These are phyloP conservation scores for Wickerhamiella allomyrinae DNA, from an alignment of 805 yeast genomes.

Conservation along the genomic window DNA sequence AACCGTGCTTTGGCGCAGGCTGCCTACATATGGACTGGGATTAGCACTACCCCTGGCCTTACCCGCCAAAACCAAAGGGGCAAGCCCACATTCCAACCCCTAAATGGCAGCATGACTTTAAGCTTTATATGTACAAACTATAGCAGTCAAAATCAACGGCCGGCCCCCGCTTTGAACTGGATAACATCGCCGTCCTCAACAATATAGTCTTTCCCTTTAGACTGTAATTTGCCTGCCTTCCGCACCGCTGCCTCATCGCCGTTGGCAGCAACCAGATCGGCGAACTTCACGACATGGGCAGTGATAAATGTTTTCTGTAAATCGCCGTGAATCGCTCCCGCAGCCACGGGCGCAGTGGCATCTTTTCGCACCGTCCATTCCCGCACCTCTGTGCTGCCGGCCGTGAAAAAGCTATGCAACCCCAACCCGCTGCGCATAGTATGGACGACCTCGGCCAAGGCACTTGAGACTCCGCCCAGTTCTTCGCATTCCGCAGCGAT, in stretches of 20 bases:
- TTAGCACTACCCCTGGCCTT: too few species aligned
- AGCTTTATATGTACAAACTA: background rate
- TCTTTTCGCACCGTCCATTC: constrained; percentile 80
- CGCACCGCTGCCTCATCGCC: constrained; percentile 41
- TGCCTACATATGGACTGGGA: too few species aligned
- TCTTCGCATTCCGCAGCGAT: constrained; percentile 19
- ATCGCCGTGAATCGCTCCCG: constrained; percentile 81
- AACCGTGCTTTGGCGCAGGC: too few species aligned
- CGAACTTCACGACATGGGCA: constrained; percentile 59
- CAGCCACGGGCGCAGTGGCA: constrained; percentile 74
- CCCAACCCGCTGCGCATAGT: constrained; percentile 55
- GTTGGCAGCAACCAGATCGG: constrained; percentile 36
- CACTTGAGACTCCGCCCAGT: constrained; percentile 26
- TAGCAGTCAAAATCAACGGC: background rate
- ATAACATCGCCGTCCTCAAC: constrained; percentile 79
- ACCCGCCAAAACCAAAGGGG: too few species aligned
- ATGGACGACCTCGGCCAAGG: constrained; percentile 47
- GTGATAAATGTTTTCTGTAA: constrained; percentile 61
- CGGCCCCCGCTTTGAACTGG: constrained; percentile 39
- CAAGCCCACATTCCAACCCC: too few species aligned
- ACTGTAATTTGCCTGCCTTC: constrained; percentile 43
- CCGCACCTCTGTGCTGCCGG: constrained; percentile 65
- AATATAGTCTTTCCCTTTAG: constrained; percentile 62
- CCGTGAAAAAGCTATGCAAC: constrained; percentile 72
- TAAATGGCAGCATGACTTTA: background rate